A percentile compares a stretch with the other conserved stretches of the same genome.
Conservation (phyloP, 805 yeast genomes). For the Tetrapisispora taiwanensis region DNA sequence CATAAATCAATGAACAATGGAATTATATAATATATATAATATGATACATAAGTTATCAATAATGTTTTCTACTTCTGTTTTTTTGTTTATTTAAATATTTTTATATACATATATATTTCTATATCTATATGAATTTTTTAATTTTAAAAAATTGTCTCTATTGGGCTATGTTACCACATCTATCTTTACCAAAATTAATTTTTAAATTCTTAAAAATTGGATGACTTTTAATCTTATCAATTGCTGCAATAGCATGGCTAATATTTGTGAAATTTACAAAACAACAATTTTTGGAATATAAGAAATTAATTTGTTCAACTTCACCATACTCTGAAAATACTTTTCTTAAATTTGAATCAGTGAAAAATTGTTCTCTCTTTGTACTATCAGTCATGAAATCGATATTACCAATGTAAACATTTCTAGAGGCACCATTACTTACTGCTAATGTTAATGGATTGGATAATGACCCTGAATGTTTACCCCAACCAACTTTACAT, state of each 20-base stretch:
- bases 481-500: slow-evolving; percentile 95
- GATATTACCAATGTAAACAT: slow-evolving; percentile 78
- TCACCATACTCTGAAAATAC: slow-evolving; percentile 83
- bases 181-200: slow-evolving; percentile 85
- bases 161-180: slow-evolving; percentile 91
- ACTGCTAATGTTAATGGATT: slow-evolving; percentile 83
- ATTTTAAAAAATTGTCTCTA: slow-evolving; percentile 5
- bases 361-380: slow-evolving; percentile 30
- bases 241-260: slow-evolving; percentile 82
- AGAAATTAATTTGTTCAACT: slow-evolving; percentile 86
- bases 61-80: too few relatives aligned
- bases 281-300: slow-evolving; percentile 77
- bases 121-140: too few relatives aligned
- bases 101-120: too few relatives aligned
- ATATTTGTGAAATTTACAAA: slow-evolving; percentile 88
- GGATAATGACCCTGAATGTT: slow-evolving; percentile 86
- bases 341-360: slow-evolving; percentile 50
- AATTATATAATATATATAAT: too few relatives aligned
- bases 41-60: too few relatives aligned
- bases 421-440: slow-evolving; percentile 87
- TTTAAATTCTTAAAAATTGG: slow-evolving; percentile 60
- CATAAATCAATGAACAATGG: too few relatives aligned
- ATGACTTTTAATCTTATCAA: slow-evolving; percentile 78
- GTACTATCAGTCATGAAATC: slow-evolving; percentile 26
- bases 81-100: too few relatives aligned